Base-by-base conservation (phyloP, 306 rosid genomes). In the Vigna unguiculata region DNA sequence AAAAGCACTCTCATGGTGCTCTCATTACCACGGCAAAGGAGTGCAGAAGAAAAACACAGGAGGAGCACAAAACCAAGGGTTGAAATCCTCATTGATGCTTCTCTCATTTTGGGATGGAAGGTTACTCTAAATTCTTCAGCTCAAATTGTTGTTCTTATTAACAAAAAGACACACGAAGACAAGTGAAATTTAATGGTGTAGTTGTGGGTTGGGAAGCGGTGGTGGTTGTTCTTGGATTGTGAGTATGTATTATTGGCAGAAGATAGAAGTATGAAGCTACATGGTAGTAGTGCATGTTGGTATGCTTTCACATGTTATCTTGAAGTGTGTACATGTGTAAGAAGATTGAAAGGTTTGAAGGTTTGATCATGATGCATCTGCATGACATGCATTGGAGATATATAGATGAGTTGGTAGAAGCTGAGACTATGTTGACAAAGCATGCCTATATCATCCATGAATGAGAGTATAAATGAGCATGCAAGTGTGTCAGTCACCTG, bases 1-100 rank as follows among this genome's bases (percentile, higher is more conserved):
- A 92, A 82, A 81, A 95, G 98, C 22, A 88, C 78, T 3, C 72
- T 76, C 69, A 88, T 72, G 58, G 88, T 89, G 8, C 74, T 75
- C 0, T 46, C 79, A 5, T 76, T 71, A 12, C 36, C 91, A 28
- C 64, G 41, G 12, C 87, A 61, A 17, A 65, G 9, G n/a, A 64
- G 49, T 4, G 1, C 73, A 76, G 32, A 64, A 9, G 70, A 79
- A 57, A 80, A 72, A 14, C 47, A 49, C 14, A 86, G 17, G 38
- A 85, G 49, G 30, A 79, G 22, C 71, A 70, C 24, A 41, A 73
- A 2, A 24, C 71, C 41, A 78, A 82, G 34, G 7, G 79, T 71
- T 38, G 28, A 32, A 40, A 72, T 24, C 21, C 69, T 61, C 80
- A 73, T 47, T 16, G 41, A 2, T 34, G 2, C 14, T 60, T 30